Percentiles rank a stretch among this genome's conserved stretches.
phyloP scores from a whole-genome alignment of 2,329 filamentous ascomycete species.

The Thelonectria discophora region DNA sequence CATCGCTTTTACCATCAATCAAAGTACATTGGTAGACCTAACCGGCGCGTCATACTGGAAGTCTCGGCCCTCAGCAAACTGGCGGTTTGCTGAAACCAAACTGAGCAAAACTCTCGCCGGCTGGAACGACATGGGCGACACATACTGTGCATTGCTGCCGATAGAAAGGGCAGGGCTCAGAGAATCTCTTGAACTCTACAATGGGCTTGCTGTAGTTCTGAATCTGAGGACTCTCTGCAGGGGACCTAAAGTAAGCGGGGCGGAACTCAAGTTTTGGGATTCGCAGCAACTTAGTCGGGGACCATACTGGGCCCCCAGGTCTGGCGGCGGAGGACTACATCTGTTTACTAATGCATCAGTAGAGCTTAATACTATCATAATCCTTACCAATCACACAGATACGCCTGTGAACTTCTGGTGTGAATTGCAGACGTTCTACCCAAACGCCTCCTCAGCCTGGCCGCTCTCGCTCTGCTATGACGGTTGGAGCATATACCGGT shows the following conservation, averaged over 20 bases:
- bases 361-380: too few species aligned
- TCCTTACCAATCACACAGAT: too few species aligned
- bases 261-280: not conserved
- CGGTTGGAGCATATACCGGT: too few species aligned
- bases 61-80: conserved; percentile 20
- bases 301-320: too few species aligned
- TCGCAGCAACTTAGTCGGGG: too few species aligned
- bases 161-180: not conserved
- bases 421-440: too few species aligned
- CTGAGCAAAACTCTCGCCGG: not conserved
- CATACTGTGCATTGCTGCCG: conserved; percentile 16
- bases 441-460: not conserved
- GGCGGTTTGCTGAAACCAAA: conserved; percentile 23
- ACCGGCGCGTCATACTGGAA: conserved; percentile 27
- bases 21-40: too few species aligned
- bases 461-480: conserved; percentile 1
- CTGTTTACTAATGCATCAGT: too few species aligned
- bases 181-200: conserved; percentile 4
- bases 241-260: not conserved
- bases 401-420: too few species aligned
- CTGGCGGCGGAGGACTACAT: too few species aligned
- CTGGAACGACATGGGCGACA: conserved; percentile 10
- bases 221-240: not conserved
- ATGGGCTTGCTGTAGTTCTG: not conserved
- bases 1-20: not conserved